These are phyloP conservation scores for Acacia melanoxylon DNA, from an alignment of 306 rosid genomes.

Conservation along the genomic window DNA sequence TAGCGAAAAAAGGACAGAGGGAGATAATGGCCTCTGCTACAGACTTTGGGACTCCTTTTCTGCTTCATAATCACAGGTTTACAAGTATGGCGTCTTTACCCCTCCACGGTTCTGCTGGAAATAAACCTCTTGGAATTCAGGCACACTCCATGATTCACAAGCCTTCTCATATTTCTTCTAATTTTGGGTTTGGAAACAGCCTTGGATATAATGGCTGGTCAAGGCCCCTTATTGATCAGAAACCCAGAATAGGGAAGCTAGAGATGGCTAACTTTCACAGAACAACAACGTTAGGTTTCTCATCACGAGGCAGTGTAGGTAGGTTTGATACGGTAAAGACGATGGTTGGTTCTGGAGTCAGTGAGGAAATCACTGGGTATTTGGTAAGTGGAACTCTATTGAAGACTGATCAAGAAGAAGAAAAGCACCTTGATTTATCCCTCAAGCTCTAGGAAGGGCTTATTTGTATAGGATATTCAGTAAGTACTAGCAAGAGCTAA, in stretches of 20 bases:
- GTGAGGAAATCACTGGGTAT: conserved; percentile 36
- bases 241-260: conserved; percentile 55
- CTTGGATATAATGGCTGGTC: conserved; percentile 45
- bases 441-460: conserved; percentile 54
- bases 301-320: conserved; percentile 37
- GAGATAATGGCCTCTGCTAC: conserved; percentile 49
- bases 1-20: conserved; percentile 73
- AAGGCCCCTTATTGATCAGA: conserved; percentile 48
- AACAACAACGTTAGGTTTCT: conserved; percentile 10
- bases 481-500: conserved; percentile 19
- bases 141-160: conserved; percentile 65
- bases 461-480: conserved; percentile 11
- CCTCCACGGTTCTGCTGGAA: conserved; percentile 47
- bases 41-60: conserved; percentile 56
- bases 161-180: conserved; percentile 39
- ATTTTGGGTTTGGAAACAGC: conserved; percentile 39
- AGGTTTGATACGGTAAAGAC: conserved; percentile 41
- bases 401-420: conserved; percentile 48
- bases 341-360: conserved; percentile 29
- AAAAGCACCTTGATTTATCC: conserved; percentile 64
- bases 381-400: conserved; percentile 40
- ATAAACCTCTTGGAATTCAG: conserved; percentile 62
- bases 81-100: conserved; percentile 69
- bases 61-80: conserved; percentile 30
- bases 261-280: conserved; percentile 31